Conservation (phyloP, 2,329 filamentous ascomycete genomes). For the Aspergillus terreus region DNA sequence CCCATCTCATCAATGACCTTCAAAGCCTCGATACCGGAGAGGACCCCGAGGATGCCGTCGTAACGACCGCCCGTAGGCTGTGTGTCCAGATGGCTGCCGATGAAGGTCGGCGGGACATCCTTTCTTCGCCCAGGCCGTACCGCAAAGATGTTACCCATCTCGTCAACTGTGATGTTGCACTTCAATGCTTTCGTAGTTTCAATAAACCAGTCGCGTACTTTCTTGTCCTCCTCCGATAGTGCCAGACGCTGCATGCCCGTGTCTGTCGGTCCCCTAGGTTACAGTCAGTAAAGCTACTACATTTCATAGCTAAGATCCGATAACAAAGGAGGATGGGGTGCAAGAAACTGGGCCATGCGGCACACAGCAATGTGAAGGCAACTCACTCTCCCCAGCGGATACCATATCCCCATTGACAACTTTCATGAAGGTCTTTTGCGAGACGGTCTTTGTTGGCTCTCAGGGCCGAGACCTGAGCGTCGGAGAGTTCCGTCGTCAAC, state of each 20-base stretch:
- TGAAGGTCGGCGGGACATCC: conserved; percentile 61
- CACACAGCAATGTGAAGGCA: conserved; percentile 1
- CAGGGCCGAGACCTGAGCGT: conserved; percentile 50
- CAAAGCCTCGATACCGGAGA: conserved; percentile 70
- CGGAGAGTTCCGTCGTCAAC: conserved; percentile 44
- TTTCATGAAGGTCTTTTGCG: conserved; percentile 62
- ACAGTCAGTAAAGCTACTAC: no score
- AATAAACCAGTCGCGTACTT: conserved; percentile 72
- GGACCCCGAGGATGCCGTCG: conserved; percentile 68
- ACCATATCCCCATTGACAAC: conserved; percentile 64
- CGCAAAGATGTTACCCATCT: conserved; percentile 79
- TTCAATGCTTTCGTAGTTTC: conserved; percentile 59
- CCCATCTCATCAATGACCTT: conserved; percentile 63
- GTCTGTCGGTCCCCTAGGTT: conserved; percentile 48
- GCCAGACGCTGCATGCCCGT: conserved; percentile 75
- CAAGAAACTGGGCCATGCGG: no score
- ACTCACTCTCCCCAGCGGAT: conserved; percentile 65
- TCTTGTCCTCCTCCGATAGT: conserved; percentile 67
- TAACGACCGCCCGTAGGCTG: conserved; percentile 50
- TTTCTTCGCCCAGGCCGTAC: conserved; percentile 59
- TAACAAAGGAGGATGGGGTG: no score
- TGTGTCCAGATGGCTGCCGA: conserved; percentile 67
- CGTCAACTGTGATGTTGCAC: conserved; percentile 65
- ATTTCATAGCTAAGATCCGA: no score
- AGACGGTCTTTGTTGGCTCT: conserved; percentile 58